phyloP scores from a whole-genome alignment of 2,329 filamentous ascomycete species.

The Cadophora sp. region DNA sequence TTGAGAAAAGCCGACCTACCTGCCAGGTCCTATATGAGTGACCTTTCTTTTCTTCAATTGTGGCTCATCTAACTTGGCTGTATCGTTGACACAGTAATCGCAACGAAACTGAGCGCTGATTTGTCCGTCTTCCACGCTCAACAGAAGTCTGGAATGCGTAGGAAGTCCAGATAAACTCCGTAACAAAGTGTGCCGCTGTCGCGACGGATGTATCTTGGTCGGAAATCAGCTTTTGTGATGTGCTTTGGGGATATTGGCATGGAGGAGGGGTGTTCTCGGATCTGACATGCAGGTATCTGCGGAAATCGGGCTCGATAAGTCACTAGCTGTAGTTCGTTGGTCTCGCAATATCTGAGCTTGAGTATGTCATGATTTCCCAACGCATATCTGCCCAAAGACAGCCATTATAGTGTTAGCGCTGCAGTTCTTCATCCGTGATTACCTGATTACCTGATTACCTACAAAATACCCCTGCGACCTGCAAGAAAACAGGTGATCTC shows the following conservation, averaged over 20 bases:
- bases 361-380: conserved; percentile 19
- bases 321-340: not conserved
- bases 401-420: conserved; percentile 9
- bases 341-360: conserved; percentile 20
- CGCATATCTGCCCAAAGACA: conserved; percentile 25
- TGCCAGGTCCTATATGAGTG: conserved; percentile 19
- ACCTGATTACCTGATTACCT: conserved; percentile 6
- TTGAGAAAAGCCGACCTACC: too few relatives aligned
- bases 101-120: not conserved
- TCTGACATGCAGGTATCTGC: not conserved
- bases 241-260: not conserved
- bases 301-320: not conserved
- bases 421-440: conserved; percentile 23
- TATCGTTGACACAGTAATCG: not conserved
- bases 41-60: conserved; percentile 14
- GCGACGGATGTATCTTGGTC: not conserved
- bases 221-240: not conserved
- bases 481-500: conserved; percentile 24
- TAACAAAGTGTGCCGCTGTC: not conserved
- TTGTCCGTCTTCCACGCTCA: not conserved
- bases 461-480: conserved; percentile 16
- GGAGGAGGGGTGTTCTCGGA: not conserved
- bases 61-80: conserved; percentile 1
- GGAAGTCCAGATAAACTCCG: not conserved
- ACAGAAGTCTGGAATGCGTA: not conserved